A percentile compares a stretch with the other conserved stretches of the same genome.
These are phyloP conservation scores for Elsinoe necatrix DNA, from an alignment of 2,329 filamentous ascomycete species.

Conservation along the genomic window DNA sequence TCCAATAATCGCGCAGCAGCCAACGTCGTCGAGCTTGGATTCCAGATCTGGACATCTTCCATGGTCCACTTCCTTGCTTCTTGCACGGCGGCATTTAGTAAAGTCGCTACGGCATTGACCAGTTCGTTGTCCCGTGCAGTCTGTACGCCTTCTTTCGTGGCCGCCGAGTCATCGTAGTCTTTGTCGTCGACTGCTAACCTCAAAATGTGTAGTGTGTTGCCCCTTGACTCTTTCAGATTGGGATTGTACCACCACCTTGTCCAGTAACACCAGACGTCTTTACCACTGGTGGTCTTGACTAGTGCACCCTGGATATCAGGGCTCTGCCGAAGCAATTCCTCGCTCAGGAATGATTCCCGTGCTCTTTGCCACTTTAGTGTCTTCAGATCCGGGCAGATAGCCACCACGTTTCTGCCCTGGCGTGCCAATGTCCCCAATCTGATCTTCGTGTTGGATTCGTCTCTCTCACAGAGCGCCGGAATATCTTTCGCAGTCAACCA, in stretches of 20 bases:
- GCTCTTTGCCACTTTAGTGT: slow-evolving; percentile 69
- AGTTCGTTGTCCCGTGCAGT: slow-evolving; percentile 18
- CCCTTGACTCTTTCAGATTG: slow-evolving; percentile 44
- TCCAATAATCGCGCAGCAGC: slow-evolving; percentile 40
- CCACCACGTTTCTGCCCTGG: slow-evolving; percentile 47
- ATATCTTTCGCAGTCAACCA: slow-evolving; percentile 53
- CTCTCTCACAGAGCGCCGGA: slow-evolving; percentile 51
- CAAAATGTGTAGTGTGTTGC: slow-evolving; percentile 62
- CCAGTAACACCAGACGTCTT: slow-evolving; percentile 68
- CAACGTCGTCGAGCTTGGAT: slow-evolving; percentile 51
- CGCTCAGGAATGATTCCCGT: slow-evolving; percentile 69
- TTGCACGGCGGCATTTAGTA: slow-evolving; percentile 58
- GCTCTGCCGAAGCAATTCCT: slow-evolving; percentile 49
- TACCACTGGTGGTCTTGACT: slow-evolving; percentile 42
- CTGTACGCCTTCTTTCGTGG: slow-evolving; percentile 20
- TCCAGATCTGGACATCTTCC: slow-evolving; percentile 71
- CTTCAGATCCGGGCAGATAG: slow-evolving; percentile 59
- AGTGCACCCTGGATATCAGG: slow-evolving; percentile 64
- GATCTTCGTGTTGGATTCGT: slow-evolving; percentile 54
- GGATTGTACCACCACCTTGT: slow-evolving; percentile 55
- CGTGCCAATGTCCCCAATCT: slow-evolving; percentile 34
- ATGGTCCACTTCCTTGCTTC: slow-evolving; percentile 67
- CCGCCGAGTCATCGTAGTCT: slow-evolving; percentile 20
- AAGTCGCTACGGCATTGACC: slow-evolving; percentile 49
- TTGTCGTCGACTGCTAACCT: slow-evolving; percentile 57